phyloP scores from a whole-genome alignment of 352 stramenopile genomes.

The Pythium rishiriense region DNA sequence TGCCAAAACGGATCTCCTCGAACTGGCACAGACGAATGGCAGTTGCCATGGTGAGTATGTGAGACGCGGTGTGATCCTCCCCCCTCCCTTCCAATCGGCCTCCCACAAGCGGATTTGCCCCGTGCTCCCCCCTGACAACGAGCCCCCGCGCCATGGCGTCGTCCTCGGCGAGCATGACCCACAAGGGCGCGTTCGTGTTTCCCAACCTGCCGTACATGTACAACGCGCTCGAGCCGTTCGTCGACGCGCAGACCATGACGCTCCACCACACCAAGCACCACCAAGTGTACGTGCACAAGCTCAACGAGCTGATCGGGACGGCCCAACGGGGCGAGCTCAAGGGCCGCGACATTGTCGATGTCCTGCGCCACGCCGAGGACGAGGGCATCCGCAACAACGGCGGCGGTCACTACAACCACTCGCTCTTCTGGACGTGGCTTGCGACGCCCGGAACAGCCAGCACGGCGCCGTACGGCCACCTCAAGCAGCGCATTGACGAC shows the following conservation, averaged over 20 bases:
- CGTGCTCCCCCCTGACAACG: too few species aligned
- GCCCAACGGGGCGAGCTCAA: slow-evolving; percentile 37
- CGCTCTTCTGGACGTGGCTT: slow-evolving; percentile 82
- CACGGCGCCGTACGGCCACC: slow-evolving; percentile 35
- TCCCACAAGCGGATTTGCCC: background rate
- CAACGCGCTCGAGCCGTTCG: slow-evolving; percentile 52
- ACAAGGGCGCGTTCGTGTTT: slow-evolving; percentile 33
- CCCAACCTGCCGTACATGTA: slow-evolving; percentile 53
- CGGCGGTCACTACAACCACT: slow-evolving; percentile 44
- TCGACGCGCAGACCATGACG: slow-evolving; percentile 54
- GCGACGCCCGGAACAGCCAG: slow-evolving; percentile 41
- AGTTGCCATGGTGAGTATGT: too few species aligned
- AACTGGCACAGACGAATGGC: too few species aligned
- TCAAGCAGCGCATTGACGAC: slow-evolving; percentile 50
- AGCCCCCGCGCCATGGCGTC: slow-evolving; percentile 12
- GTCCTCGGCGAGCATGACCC: slow-evolving; percentile 17
- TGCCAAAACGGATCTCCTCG: too few species aligned
- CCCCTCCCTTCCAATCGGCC: too few species aligned
- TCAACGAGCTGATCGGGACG: slow-evolving; percentile 46
- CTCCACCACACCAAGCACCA: slow-evolving; percentile 69
- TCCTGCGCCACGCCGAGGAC: slow-evolving; percentile 37
- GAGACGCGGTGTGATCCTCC: too few species aligned
- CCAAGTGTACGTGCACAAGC: slow-evolving; percentile 41
- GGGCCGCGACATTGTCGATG: slow-evolving; percentile 35
- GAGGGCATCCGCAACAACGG: slow-evolving; percentile 42